Evolutionary conservation across 805 yeast species (phyloP), one percentile per base, ranked within the genome.

Genomic region (Pichia pseudocactophila): DNA sequence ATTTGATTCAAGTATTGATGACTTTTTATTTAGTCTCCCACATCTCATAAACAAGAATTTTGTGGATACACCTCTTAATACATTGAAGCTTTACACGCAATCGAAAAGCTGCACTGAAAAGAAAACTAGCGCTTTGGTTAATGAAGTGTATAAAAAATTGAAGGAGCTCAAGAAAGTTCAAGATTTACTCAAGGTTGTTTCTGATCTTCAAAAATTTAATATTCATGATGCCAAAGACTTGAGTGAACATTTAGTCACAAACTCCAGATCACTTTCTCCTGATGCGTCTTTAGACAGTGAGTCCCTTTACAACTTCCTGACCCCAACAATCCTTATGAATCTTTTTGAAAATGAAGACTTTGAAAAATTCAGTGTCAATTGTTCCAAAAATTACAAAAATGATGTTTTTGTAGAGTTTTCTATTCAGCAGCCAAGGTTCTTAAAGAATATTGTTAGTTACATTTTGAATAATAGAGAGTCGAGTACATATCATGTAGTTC

Each of bases 1-100:
- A 8, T 61, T 48, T 40, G 20, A 44, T 3, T 45, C 56, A 0
- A 54, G 56, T n/a, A 53, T 76, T 1, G 49, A 54, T 0, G 52
- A 54, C 3, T 60, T 70, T 34, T 46, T 71, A 15, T 50, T 51
- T 16, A 60, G 59, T 13, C 15, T 73, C 7, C 66, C 71, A 4
- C 50, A 54, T 2, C 55, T 56, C 46, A 45, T 70, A 6, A 57
- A 64, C 0, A 51, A 58, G 6, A 36, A 44, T 0, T 56, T 58
- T 15, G 50, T 61, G 37, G 65, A 61, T 4, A 36, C 41, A 9
- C 65, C 69, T 2, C 48, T 70, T 12, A 39, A 48, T 1, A 46
- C 70, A 3, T 42, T 73, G 34, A 47, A 55, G 2, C 41, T 50
- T 7, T 68, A 63, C 26, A 39, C 52, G 4, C 47, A 43, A 5